A percentile compares a stretch with the other conserved stretches of the same genome.
phyloP scores from a whole-genome alignment of 129 eudicot species.

The Oenanthe sinensis region DNA sequence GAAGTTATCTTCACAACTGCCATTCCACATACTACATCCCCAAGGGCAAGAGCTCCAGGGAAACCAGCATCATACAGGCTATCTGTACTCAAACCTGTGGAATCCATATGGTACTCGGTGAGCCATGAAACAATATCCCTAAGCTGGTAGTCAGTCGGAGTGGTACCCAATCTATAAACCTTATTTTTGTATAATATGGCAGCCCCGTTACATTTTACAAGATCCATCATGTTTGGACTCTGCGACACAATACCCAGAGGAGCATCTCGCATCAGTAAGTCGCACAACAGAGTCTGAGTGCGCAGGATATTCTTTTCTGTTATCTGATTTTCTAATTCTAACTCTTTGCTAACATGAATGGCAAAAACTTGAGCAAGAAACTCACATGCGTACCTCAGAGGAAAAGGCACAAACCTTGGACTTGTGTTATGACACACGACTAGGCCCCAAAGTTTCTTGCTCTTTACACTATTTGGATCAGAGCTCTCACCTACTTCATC shows the following conservation, averaged over 20 bases:
- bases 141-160: constrained; percentile 61
- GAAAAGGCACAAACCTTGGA: constrained; percentile 93
- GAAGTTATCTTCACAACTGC: constrained; percentile 66
- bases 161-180: constrained; percentile 47
- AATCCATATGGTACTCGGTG: constrained; percentile 63
- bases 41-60: constrained; percentile 84
- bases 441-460: constrained; percentile 87
- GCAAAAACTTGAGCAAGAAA: constrained; percentile 91
- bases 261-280: constrained; percentile 71
- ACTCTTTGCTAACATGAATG: constrained; percentile 78
- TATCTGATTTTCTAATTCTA: constrained; percentile 72
- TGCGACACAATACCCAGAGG: constrained; percentile 81
- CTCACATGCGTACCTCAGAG: constrained; percentile 86
- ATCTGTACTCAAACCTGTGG: constrained; percentile 92
- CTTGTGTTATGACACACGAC: constrained; percentile 85
- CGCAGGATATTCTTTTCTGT: constrained; percentile 80
- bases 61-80: constrained; percentile 85
- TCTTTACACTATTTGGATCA: constrained; percentile 39
- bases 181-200: constrained; percentile 52
- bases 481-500: constrained; percentile 51
- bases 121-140: constrained; percentile 79
- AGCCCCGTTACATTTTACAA: constrained; percentile 90
- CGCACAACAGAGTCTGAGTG: constrained; percentile 86
- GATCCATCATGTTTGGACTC: constrained; percentile 90
- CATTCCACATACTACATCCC: constrained; percentile 87